A percentile compares a stretch with the other conserved stretches of the same genome.
Conservation (phyloP, 2,329 filamentous ascomycete species). For the Fusarium incarnatum region DNA sequence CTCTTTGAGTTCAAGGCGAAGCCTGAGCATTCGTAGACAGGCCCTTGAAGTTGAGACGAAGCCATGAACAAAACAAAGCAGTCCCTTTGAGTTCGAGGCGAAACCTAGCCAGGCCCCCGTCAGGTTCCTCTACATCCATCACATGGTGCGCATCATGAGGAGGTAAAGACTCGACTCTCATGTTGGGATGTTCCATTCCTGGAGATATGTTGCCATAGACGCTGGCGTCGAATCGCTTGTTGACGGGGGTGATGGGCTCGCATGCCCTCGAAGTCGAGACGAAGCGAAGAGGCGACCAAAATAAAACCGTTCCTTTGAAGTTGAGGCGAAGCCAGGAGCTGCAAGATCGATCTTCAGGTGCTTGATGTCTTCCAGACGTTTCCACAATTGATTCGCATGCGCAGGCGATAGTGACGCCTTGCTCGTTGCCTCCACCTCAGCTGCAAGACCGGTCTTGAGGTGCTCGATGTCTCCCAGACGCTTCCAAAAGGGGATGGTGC, state of each 20-base stretch:
- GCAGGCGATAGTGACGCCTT: too few relatives aligned
- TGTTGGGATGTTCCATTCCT: slow-evolving; percentile 28
- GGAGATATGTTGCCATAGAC: slow-evolving; percentile 51
- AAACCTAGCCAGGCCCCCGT: slow-evolving; percentile 41
- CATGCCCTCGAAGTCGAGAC: slow-evolving; percentile 45
- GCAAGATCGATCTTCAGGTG: too few relatives aligned
- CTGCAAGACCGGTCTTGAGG: slow-evolving; percentile 64
- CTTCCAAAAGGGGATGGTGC: slow-evolving; percentile 56
- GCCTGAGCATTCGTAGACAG: too few relatives aligned
- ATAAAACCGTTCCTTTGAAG: not conserved
- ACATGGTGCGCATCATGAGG: slow-evolving; percentile 54
- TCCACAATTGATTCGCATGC: too few relatives aligned
- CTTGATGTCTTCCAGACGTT: too few relatives aligned
- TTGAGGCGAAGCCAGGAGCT: not conserved
- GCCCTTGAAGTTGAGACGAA: too few relatives aligned
- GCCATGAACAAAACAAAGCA: not conserved
- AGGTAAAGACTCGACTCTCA: slow-evolving; percentile 38
- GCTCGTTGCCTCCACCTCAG: slow-evolving; percentile 9
- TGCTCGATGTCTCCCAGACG: slow-evolving; percentile 68
- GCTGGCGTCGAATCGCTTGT: slow-evolving; percentile 52
- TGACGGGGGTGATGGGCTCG: slow-evolving; percentile 47
- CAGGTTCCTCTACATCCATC: slow-evolving; percentile 54
- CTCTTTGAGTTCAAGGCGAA: not conserved
- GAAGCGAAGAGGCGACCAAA: not conserved
- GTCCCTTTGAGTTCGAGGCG: too few relatives aligned